Base-by-base conservation (phyloP, 2,329 filamentous ascomycete species). In the Ophiobolus disseminans region DNA sequence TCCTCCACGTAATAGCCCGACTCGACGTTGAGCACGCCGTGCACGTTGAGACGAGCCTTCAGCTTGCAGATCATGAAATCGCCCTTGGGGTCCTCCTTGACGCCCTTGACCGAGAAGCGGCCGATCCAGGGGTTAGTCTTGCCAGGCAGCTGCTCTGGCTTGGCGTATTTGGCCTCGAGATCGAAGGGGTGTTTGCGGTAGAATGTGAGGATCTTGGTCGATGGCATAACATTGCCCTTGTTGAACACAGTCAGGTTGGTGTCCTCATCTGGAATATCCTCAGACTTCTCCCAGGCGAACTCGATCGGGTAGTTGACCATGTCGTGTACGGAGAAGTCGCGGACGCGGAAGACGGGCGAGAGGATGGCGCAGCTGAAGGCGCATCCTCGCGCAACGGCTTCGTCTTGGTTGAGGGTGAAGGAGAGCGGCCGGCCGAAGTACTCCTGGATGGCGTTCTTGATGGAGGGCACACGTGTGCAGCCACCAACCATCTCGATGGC, bases 31-130 rank as follows among this genome's bases (percentile, higher is more conserved):
- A 99, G 82, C 50, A 99, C 85, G 75, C 94, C 94, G 79, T 97
- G 92, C 58, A 97, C 85, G 79, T 99, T 99, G 47, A 99, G 85
- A 57, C 94, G 87, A 38, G 94, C 93, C 85, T 97, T 97, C 55
- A 99, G 87, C 82, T 99, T 99, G 88, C 94, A 99, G 69, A 97
- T 95, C 93, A 99, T 97, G 76, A 97, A 99, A 73, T 97, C 94
- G 52, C 95, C 90, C 73, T 94, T 92, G 60, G 87, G 84, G 70
- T 96, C 91, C 31, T 91, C 88, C 83, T 97, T 92, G 70, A 99
- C 93, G 36, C 89, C 90, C 85, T 99, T 99, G 74, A 99, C 91
- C 32, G 92, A 96, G 81, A 99, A 99, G 58, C 91, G 87, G 48
- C 94, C 94, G 63, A 99, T 97, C 89, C 93, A 97, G 38, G 94